phyloP scores from a whole-genome alignment of 192 early-diverging fungal genomes.

The Coemansia sp. region DNA sequence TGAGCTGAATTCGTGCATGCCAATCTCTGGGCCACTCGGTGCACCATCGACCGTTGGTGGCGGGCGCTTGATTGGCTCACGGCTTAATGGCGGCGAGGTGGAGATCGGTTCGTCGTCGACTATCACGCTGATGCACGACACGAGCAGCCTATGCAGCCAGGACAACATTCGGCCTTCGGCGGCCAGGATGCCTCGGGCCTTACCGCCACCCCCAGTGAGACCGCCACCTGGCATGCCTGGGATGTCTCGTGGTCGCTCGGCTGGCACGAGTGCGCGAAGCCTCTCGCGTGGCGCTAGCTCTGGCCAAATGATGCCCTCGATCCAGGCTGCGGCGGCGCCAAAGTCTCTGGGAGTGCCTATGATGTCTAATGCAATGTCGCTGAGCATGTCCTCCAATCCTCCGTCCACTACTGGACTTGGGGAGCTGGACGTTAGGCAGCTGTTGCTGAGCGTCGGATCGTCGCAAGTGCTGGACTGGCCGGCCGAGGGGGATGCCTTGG shows the following conservation, averaged over 20 bases:
- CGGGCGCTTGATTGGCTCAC: slow-evolving; percentile 13
- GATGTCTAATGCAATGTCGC: background rate
- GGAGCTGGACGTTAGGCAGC: slow-evolving; percentile 25
- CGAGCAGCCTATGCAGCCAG: slow-evolving; percentile 26
- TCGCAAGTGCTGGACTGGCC: slow-evolving; percentile 34
- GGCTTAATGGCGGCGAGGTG: slow-evolving; percentile 11
- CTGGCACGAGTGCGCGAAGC: slow-evolving; percentile 2
- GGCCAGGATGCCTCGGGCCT: background rate
- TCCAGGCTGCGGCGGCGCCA: background rate
- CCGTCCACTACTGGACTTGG: slow-evolving; percentile 28
- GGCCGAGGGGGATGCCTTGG: slow-evolving; percentile 36
- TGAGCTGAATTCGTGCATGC: slow-evolving; percentile 11
- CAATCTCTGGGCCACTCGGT: slow-evolving; percentile 19
- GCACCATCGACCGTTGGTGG: background rate
- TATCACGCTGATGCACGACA: slow-evolving; percentile 48
- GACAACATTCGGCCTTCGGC: slow-evolving; percentile 5
- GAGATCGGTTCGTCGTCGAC: slow-evolving; percentile 49
- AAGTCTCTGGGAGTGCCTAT: background rate
- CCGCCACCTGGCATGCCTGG: slow-evolving; percentile 44
- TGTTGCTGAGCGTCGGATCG: slow-evolving; percentile 13
- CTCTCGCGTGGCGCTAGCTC: background rate
- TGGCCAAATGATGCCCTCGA: background rate
- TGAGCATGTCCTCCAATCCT: slow-evolving; percentile 38
- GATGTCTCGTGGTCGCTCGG: slow-evolving; percentile 17
- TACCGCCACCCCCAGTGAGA: slow-evolving; percentile 9